phyloP scores from a whole-genome alignment of 2,329 filamentous ascomycete species.

The Fusarium nisikadoi region DNA sequence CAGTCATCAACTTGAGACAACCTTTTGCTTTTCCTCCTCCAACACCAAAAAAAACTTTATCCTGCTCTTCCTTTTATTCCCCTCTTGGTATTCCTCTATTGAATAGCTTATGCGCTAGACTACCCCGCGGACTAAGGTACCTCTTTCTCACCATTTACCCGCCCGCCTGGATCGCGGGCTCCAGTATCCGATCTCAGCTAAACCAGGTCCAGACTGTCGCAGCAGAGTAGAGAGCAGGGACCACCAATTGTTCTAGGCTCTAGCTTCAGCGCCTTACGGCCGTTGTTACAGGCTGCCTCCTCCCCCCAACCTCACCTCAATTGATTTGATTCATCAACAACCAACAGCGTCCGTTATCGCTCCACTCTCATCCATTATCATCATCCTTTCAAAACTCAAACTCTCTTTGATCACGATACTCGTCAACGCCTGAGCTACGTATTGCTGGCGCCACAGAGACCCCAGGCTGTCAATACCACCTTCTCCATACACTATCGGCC shows the following conservation, averaged over 20 bases:
- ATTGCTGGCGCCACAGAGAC: not conserved
- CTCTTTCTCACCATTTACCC: conserved; percentile 28
- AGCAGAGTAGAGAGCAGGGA: not conserved
- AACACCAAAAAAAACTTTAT: not conserved
- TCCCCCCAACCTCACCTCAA: conserved; percentile 22
- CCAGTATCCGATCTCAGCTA: conserved; percentile 22
- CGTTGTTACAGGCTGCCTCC: conserved; percentile 6
- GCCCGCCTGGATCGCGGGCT: conserved; percentile 38
- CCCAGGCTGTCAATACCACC: conserved; percentile 7
- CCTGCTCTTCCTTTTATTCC: not conserved
- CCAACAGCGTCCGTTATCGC: conserved; percentile 26
- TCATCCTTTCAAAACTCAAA: conserved; percentile 3
- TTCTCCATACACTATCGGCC: conserved; percentile 23
- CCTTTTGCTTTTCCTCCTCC: not conserved
- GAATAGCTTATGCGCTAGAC: conserved; percentile 13
- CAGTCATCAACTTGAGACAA: conserved; percentile 11
- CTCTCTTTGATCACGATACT: not conserved
- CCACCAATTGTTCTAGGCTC: conserved; percentile 11
- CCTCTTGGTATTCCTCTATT: not conserved
- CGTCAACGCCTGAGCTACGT: not conserved
- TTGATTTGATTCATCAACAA: conserved; percentile 7
- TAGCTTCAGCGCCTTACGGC: not conserved
- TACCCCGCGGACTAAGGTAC: conserved; percentile 25
- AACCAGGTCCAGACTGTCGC: not conserved
- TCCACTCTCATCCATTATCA: conserved; percentile 14